Evolutionary conservation across 1,284 basidiomycete species (phyloP), one percentile per base, ranked within the genome.

Genomic region (Sporisorium exsertum): DNA sequence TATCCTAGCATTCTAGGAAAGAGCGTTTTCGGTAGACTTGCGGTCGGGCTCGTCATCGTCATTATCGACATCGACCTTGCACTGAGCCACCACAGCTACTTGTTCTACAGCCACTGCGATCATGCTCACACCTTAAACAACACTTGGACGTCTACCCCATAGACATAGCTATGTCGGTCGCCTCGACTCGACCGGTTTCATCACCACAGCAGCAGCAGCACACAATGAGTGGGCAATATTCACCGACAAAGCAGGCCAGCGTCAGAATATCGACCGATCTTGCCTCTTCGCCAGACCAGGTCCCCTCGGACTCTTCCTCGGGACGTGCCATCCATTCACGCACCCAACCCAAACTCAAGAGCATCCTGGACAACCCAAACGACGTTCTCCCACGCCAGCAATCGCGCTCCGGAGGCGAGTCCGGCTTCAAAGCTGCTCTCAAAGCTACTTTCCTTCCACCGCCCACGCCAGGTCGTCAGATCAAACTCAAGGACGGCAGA

Each of bases 341-440:
- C 46, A 42, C 9, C 50, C 64, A 46, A 46, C 60, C 69, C 59
- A 70, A 75, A 50, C 53, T 66, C 42, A 72, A 68, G 49, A 60
- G 64, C 47, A 81, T 81, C 65, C 77, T 81, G 32, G 65, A 68
- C 46, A 81, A 81, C 43, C 52, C 75, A n/a, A 64, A 80, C 63
- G 75, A 80, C 35, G 67, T 63, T 2, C 22, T 67, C 9, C 72
- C 78, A 10, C 43, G 56, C 45, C 69, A 65, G n/a, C 2, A 51
- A 7, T 61, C 68, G 4, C 53, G 66, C 10, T 56, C 72, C 20
- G 63, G 57, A 16, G 57, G 63, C 37, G 59, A 72, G 9, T 64
- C 62, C 4, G 64, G 71, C 15, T 67, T 77, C 47, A 72, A 64
- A 37, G 64, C 70, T 5, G 74, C 78, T 1, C 61, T 82, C 60